A percentile compares a stretch with the other conserved stretches of the same genome.
These are phyloP conservation scores for Myrmaecium sp. DNA, from an alignment of 2,329 filamentous ascomycete species.

Conservation along the genomic window DNA sequence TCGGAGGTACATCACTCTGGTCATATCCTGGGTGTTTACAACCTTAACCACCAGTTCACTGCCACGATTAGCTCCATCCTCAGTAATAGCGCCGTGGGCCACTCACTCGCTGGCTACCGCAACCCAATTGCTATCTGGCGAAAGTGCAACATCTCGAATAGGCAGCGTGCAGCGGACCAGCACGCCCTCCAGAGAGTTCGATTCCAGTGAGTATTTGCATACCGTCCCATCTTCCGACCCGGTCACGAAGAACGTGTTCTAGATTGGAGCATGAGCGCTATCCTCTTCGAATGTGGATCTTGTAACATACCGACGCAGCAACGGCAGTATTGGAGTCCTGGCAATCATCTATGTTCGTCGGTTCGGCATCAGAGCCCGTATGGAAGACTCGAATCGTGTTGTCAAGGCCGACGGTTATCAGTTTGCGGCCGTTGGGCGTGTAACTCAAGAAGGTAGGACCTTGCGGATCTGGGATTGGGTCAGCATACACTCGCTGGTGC, in stretches of 20 bases:
- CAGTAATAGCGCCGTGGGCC: not conserved
- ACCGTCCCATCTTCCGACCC: conserved; percentile 94
- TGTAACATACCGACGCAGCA: conserved; percentile 41
- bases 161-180: conserved; percentile 73
- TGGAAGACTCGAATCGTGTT: conserved; percentile 87
- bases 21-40: conserved; percentile 66
- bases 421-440: conserved; percentile 69
- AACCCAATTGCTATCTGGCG: conserved; percentile 68
- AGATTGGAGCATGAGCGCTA: conserved; percentile 8
- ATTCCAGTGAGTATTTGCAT: conserved; percentile 71
- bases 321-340: conserved; percentile 74
- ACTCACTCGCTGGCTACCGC: conserved; percentile 84
- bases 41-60: conserved; percentile 79
- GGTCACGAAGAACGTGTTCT: conserved; percentile 71
- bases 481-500: not conserved
- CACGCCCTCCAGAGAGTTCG: conserved; percentile 60
- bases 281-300: too few species aligned
- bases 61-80: conserved; percentile 7
- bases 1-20: conserved; percentile 56
- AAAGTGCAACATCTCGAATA: conserved; percentile 70
- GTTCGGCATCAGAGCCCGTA: conserved; percentile 82
- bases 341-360: conserved; percentile 78
- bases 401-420: conserved; percentile 86
- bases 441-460: conserved; percentile 80
- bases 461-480: conserved; percentile 45